Base-by-base conservation (phyloP, 2,329 filamentous ascomycete species). In the Cercospora berteroae region DNA sequence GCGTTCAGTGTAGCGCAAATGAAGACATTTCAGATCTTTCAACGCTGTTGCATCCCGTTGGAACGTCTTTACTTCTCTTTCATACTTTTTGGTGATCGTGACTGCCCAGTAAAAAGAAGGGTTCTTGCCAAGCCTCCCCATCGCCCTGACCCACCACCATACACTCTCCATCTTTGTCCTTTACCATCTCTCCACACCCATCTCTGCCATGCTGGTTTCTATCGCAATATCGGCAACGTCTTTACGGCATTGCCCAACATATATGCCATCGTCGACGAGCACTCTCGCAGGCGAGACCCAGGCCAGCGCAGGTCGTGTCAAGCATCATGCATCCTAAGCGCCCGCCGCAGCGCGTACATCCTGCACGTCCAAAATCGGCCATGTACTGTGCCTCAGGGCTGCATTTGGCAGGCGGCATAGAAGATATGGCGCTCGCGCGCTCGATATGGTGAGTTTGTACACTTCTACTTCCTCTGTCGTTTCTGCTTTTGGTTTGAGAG, bases 1-100 rank as follows among this genome's bases (percentile, higher is more conserved):
- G 70, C 67, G 70, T 72, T 72, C 67, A 67, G 69, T 63, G 59
- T 69, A 67, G 39, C 55, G 67, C 55, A 63, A 67, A 68, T 65
- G 63, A 62, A 67, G 62, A 67, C 63, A 59, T 65, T 59, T 59
- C 63, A 58, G 48, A 57, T 39, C 48, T 56, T 16, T 63, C 60
- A 56, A 31, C n/a, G 18, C 20, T 33, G 36, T 56, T 56, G 52
- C 52, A 29, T 56, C 23, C 23, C 25, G 23, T 50, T 50, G 44
- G 44, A 50, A 50, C 13, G 20, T 50, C 10, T 20, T 9, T 23
- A 13, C 44, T 23, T 23, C 44, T 23, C 18, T 50, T 50, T n/a
- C 36, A 39, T 39, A 39, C 42, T 20, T 8, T 50, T 20, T 23
- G 18, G 44, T 50, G 20, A 20, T 50, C 44, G 44, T 50, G 44